Conservation (phyloP, 2,329 filamentous ascomycete genomes). For the Xylaria digitata region DNA sequence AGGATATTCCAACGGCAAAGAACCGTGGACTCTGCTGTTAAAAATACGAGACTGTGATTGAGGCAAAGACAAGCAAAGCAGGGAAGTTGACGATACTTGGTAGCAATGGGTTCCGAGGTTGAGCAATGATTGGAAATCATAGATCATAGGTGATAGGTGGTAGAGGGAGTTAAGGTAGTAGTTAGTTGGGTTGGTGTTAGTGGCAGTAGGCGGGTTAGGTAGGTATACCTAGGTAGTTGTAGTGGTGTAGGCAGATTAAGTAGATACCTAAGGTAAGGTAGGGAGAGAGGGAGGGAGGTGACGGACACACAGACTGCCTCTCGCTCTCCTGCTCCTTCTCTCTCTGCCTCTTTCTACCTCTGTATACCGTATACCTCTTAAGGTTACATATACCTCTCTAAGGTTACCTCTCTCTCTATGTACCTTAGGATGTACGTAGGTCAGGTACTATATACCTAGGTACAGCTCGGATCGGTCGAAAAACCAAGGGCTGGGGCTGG, state of each 20-base stretch:
- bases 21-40: conserved; percentile 45
- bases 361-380: no score
- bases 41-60: conserved; percentile 23
- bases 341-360: no score
- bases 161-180: not conserved
- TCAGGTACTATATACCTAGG: not conserved
- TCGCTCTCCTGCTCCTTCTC: no score
- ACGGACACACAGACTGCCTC: no score
- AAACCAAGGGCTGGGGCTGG: not conserved
- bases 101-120: conserved; percentile 15
- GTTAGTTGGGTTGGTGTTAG: no score
- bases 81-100: conserved; percentile 23
- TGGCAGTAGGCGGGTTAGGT: no score
- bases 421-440: no score
- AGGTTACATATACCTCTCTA: no score
- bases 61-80: not conserved
- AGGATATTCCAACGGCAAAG: conserved; percentile 39
- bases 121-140: conserved; percentile 29
- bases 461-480: not conserved
- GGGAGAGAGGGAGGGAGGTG: not conserved
- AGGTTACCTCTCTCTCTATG: no score
- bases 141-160: conserved; percentile 5
- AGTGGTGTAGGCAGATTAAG: no score
- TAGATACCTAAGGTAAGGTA: no score
- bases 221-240: no score